A percentile compares a stretch with the other conserved stretches of the same genome.
These are phyloP conservation scores for Podosphaera aphanis DNA, from an alignment of 2,329 filamentous ascomycete species.

Conservation along the genomic window DNA sequence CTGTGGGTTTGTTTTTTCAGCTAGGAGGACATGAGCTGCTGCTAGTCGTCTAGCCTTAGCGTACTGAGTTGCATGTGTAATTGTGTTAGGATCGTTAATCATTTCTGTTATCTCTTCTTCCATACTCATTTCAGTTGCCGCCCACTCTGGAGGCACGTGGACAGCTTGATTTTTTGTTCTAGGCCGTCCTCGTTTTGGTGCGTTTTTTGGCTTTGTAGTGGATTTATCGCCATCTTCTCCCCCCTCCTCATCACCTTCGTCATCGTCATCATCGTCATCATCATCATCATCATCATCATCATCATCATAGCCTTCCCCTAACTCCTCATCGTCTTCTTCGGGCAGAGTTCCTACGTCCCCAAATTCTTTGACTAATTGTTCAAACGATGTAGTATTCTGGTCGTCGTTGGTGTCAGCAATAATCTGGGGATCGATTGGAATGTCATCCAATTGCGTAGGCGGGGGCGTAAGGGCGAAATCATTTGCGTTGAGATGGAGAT, in stretches of 20 bases:
- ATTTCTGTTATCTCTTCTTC: conserved; percentile 49
- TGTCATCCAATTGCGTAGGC: conserved; percentile 14
- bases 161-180: conserved; percentile 14
- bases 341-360: conserved; percentile 15
- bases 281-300: background rate
- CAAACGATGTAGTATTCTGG: conserved; percentile 14
- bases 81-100: conserved; percentile 36
- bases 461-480: conserved; percentile 40
- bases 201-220: background rate
- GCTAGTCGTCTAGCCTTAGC: conserved; percentile 33
- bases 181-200: background rate
- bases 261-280: conserved; percentile 3
- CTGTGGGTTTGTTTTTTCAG: conserved; percentile 23
- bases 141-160: conserved; percentile 28
- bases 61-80: conserved; percentile 32
- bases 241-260: background rate
- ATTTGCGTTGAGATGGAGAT: conserved; percentile 34
- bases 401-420: conserved; percentile 6
- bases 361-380: conserved; percentile 22
- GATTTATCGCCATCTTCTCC: background rate
- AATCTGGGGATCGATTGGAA: conserved; percentile 2
- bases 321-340: background rate
- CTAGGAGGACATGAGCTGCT: conserved; percentile 27
- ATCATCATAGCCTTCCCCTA: no score
- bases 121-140: conserved; percentile 35